Evolutionary conservation across 148 eudicot species (phyloP), one percentile per base, ranked within the genome.

Genomic region (Rhododendron ferrugineum): DNA sequence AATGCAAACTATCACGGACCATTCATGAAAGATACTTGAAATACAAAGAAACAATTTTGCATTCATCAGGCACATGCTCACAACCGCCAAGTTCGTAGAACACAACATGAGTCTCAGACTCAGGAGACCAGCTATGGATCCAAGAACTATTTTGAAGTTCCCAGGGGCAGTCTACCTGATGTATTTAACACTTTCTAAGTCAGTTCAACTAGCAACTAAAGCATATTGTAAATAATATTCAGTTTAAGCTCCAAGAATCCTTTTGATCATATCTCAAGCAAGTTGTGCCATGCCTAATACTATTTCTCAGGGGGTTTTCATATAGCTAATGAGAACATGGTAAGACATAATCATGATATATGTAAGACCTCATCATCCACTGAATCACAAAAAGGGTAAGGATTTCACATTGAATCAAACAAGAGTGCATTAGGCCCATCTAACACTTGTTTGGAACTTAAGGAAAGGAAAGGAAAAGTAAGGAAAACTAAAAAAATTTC

Each of bases 221-320:
- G 46, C 44, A 37, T 37, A 18, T 74, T 76, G 28, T 10, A 6
- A 76, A 42, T 22, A 76, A 3, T 9, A 42, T 40, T 76, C 23
- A 23, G 50, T 20, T 42, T 76, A 40, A 76, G 79, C 79, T 42
- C 79, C 46, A 11, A 10, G 49, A 40, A 23, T 42, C 52, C 11
- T 22, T 73, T 47, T 76, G 79, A 40, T 37, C 79, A 76, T 76
- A 76, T 76, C 79, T 40, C 10, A 40, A 75, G 28, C 79, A 75
- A 75, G 26, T 75, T 40, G 49, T 40, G 79, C n/a, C 49, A 40
- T 42, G 50, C 23, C 49, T 9, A 40, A 8, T 20, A 42, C 79
- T 76, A 76, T 40, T 40, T 20, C 50, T 37, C 15, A 74, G 46
- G 18, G 37, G 49, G 5, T 8, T 40, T 20, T 40, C 23, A 42